Evolutionary conservation across 495 filamentous ascomycete genomes (phyloP).

Genomic region (Tuber melanosporum): DNA sequence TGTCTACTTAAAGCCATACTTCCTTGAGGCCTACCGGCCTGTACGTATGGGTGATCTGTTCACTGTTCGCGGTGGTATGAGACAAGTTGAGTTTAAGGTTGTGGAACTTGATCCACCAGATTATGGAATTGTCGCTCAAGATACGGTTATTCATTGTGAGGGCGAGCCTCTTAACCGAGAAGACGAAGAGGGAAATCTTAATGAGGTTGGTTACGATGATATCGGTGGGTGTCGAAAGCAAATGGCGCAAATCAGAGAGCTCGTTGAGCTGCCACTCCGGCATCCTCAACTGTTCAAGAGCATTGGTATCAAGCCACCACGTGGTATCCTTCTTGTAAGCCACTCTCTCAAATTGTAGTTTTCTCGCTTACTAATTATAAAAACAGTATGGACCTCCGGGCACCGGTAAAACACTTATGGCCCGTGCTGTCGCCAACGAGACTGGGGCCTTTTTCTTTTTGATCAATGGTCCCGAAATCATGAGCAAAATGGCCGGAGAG

Average conservation of each 20-base stretch:
- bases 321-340: conserved; percentile 78
- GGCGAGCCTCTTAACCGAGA: conserved; percentile 97
- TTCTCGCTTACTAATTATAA: conserved; percentile 10
- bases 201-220: conserved; percentile 98
- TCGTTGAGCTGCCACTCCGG: conserved; percentile 92
- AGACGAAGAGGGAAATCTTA: conserved; percentile 97
- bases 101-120: conserved; percentile 97
- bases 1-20: conserved; percentile 98
- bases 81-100: conserved; percentile 98
- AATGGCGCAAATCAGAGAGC: conserved; percentile 97
- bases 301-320: conserved; percentile 98
- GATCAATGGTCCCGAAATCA: conserved; percentile 96
- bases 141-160: conserved; percentile 98
- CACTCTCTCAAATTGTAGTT: neutral
- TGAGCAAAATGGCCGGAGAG: conserved; percentile 99
- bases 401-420: conserved; percentile 99
- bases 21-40: conserved; percentile 96
- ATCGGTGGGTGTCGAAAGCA: conserved; percentile 99
- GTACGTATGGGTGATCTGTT: conserved; percentile 95
- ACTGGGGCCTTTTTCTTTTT: conserved; percentile 99
- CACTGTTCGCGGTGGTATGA: conserved; percentile 94
- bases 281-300: conserved; percentile 99
- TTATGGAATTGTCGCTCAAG: conserved; percentile 96
- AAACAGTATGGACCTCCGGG: conserved; percentile 76
- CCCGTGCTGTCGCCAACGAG: conserved; percentile 96